phyloP scores from a whole-genome alignment of 192 early-diverging fungal genomes.

The Fimicolochytrium jonesii region DNA sequence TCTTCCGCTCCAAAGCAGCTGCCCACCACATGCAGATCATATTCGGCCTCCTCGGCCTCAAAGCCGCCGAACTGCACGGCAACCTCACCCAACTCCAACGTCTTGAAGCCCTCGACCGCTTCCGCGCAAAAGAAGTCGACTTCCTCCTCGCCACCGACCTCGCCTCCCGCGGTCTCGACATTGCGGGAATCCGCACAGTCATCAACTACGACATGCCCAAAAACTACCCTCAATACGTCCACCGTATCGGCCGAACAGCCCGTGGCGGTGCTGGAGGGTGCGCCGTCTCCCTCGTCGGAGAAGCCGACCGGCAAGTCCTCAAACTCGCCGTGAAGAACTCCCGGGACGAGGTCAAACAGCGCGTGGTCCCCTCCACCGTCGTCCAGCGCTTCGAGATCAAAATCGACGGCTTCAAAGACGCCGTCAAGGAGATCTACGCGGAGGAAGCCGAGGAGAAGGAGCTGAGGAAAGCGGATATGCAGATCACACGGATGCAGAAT shows the following conservation, averaged over 20 bases:
- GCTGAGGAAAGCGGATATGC: conserved; percentile 84
- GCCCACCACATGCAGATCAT: conserved; percentile 99
- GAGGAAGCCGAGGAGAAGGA: conserved; percentile 72
- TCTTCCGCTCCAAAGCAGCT: conserved; percentile 90
- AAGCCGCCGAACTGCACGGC: conserved; percentile 91
- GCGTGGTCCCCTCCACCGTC: conserved; percentile 77
- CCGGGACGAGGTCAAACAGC: conserved; percentile 74
- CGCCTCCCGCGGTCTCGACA: conserved; percentile 95
- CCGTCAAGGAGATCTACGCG: conserved; percentile 39
- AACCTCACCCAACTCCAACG: conserved; percentile 89
- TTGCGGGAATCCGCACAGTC: conserved; percentile 92
- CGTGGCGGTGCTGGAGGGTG: conserved; percentile 83
- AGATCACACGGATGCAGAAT: conserved; percentile 80
- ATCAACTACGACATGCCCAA: conserved; percentile 99
- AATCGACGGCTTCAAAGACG: conserved; percentile 59
- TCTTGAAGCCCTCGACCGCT: conserved; percentile 83
- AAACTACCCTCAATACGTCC: conserved; percentile 87
- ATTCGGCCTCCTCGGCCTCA: conserved; percentile 84
- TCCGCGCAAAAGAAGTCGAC: conserved; percentile 80
- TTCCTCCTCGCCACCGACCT: conserved; percentile 95
- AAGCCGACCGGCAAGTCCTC: conserved; percentile 88
- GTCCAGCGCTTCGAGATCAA: conserved; percentile 71
- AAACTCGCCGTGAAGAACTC: conserved; percentile 89
- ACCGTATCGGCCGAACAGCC: conserved; percentile 94
- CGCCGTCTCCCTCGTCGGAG: conserved; percentile 86